Evolutionary conservation across 371 early-diverging fungal species (phyloP), one percentile per base, ranked within the genome.

Genomic region (Mortierella sp.): DNA sequence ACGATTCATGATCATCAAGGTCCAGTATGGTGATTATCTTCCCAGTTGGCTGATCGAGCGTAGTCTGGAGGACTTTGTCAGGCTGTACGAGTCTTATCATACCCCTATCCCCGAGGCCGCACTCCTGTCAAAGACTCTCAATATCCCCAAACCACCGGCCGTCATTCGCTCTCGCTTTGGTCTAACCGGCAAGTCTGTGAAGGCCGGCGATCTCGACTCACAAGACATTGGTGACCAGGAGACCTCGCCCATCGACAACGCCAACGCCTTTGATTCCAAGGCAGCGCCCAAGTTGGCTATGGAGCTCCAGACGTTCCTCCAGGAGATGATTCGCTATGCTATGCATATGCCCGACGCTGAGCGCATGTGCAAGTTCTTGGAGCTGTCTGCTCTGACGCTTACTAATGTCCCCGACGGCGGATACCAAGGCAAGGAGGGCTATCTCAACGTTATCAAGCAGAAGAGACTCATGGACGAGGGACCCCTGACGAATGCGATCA

Each of bases 311-410:
- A 82, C 80, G 6, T 86, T 86, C 65, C 79, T 86, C 27, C 80
- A 82, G 75, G 87, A 86, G 1, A 86, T 86, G 87, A 76, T 86
- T 29, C 82, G 83, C 18, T 86, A 86, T 49, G 87, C 87, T n/a
- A 86, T 86, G 83, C 77, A 82, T 51, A 60, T 82, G n/a, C 87
- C 87, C 4, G 80, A 78, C 49, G 87, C 87, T 4, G 87, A 82
- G 73, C 82, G 87, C n/a, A 86, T 86, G 77, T 86, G 87, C 74
- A 86, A 86, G 71, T 86, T 86, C 51, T 55, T 86, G 75, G 87
- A 86, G 65, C 76, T 86, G 54, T 86, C 87, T 5, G 87, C 87
- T 4, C 60, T 86, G 75, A 86, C 87, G 1, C 76, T 86, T 4
- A 80, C 87, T 2, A 80, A 82, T 48, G 87, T 79, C 27, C 82